Base-by-base conservation (phyloP, 768 basidiomycete genomes). In the Lactarius trivialis region DNA sequence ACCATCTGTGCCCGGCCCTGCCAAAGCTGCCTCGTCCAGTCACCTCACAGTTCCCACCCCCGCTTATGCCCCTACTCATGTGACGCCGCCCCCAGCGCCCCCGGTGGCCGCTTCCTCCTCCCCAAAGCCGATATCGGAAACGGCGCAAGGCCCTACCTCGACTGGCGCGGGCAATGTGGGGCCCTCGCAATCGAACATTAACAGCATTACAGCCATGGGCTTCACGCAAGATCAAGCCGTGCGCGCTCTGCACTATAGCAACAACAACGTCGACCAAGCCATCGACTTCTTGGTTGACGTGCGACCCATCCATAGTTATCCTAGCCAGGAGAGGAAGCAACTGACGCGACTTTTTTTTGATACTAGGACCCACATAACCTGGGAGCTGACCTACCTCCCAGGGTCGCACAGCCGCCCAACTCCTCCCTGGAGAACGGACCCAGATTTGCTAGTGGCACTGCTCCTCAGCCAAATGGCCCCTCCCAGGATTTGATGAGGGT, bases 271-370 rank as follows among this genome's bases (percentile, higher is more conserved):
- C 17, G 93, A 98, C 68, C 84, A 95, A 30, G 97, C 97, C 3
- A 93, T 93, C 15, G 97, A 99, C 72, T 98, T 98, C 74, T 78
- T 98, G 60, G 88, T 98, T 83, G 95, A 72, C 61, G 96, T 94
- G 68, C 67, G 88, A 76, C 9, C 11, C 11, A 30, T 24, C 12
- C 11, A 11, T 0, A 21, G 14, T 26, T 34, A 7, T 41, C 24
- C 7, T 9, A 15, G 21, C n/a, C n/a, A 17, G 7, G 51, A 19
- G 33, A 26, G 14, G 17, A 15, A 45, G 8, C 28, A 43, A 54
- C 12, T 68, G 60, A 68, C 66, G 58, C 60, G 60, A 30, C 24
- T 21, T 21, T 58, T 60, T 60, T 60, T 30, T 14, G 12, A 51
- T 28, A 53, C 50, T 60, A 94, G 91, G 93, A 91, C 64, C 89